Evolutionary conservation across 2,329 filamentous ascomycete species (phyloP).

Genomic region (Fusarium verticillioides): DNA sequence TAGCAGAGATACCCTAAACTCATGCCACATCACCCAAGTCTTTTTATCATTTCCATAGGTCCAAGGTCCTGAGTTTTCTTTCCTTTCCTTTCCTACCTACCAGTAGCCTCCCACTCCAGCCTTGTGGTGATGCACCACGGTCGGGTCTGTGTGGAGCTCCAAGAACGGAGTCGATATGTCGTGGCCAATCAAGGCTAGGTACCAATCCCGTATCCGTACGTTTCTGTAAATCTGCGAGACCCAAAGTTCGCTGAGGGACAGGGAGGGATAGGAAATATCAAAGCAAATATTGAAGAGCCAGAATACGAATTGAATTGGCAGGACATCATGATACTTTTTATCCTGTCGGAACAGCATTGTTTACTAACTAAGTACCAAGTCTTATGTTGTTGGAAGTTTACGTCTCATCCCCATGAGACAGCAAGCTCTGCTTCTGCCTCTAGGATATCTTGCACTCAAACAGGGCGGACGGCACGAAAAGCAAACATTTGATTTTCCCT

Average conservation of each 20-base stretch:
- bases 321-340: no score
- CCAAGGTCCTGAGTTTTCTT: neutral
- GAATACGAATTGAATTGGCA: neutral
- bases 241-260: neutral
- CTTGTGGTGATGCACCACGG: slow-evolving; percentile 29
- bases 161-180: neutral
- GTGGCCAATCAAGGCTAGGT: slow-evolving; percentile 28
- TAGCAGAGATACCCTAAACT: neutral
- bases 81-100: neutral
- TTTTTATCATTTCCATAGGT: neutral
- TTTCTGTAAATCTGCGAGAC: neutral
- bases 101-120: slow-evolving; percentile 22
- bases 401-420: neutral
- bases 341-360: neutral
- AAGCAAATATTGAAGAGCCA: neutral
- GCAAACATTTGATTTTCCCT: slow-evolving; percentile 32
- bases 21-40: neutral
- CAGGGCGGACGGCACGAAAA: neutral
- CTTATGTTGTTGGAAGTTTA: neutral
- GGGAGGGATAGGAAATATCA: neutral
- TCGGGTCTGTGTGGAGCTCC: neutral
- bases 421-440: neutral
- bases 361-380: neutral
- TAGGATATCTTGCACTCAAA: neutral
- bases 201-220: neutral